Conservation (phyloP, 2,329 filamentous ascomycete genomes). For the Apiospora marii region DNA sequence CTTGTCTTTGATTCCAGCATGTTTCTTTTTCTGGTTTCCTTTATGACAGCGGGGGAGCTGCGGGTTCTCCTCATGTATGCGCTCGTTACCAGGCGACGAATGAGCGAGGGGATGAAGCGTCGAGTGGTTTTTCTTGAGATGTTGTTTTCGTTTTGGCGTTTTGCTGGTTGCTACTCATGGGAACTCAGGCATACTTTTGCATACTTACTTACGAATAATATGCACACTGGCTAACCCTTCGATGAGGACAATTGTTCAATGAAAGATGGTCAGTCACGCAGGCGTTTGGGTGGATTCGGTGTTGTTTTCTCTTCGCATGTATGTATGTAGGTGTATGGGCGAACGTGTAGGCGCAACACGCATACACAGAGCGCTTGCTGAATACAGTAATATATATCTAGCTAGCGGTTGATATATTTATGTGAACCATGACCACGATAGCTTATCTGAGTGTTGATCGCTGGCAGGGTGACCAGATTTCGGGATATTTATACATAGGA, state of each 20-base stretch:
- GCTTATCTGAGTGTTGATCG: background rate
- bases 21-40: background rate
- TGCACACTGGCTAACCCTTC: too few species aligned
- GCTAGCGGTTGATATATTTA: background rate
- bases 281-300: too few species aligned
- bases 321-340: too few species aligned
- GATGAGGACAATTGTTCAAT: too few species aligned
- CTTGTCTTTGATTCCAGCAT: background rate
- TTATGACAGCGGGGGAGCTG: background rate
- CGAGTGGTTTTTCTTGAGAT: background rate
- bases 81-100: background rate
- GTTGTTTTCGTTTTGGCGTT: background rate
- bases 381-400: background rate
- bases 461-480: background rate
- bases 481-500: too few species aligned
- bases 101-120: background rate
- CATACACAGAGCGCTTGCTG: background rate
- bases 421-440: background rate
- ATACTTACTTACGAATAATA: too few species aligned
- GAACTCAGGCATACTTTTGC: too few species aligned
- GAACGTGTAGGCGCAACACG: background rate
- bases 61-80: background rate
- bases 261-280: too few species aligned
- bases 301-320: too few species aligned
- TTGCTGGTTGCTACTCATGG: background rate